Percentiles rank a stretch among this genome's conserved stretches.
Evolutionary conservation across 2,329 filamentous ascomycete genomes (phyloP).

Genomic region (Metarhizium humberi): DNA sequence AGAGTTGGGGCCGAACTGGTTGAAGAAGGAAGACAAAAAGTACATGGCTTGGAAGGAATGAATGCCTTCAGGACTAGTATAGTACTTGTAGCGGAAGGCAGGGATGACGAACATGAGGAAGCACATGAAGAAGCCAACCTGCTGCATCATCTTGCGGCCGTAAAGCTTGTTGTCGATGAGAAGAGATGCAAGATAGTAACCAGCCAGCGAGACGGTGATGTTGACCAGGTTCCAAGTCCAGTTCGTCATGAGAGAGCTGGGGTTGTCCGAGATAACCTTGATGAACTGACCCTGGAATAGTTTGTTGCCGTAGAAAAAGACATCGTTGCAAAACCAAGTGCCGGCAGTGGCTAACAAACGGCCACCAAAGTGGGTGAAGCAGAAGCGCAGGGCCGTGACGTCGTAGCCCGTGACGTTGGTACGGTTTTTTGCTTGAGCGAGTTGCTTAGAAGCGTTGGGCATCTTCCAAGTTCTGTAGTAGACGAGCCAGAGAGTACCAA

Average conservation of each 20-base stretch:
- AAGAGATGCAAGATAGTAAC: constrained; percentile 85
- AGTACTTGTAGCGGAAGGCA: constrained; percentile 81
- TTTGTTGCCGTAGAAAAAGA: constrained; percentile 99
- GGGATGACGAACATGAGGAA: constrained; percentile 92
- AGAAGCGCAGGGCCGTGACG: constrained; percentile 67
- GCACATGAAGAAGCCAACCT: constrained; percentile 83
- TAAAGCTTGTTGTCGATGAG: constrained; percentile 95
- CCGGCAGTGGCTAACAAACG: constrained; percentile 80
- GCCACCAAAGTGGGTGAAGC: constrained; percentile 74
- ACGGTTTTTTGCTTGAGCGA: constrained; percentile 77
- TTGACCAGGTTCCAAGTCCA: constrained; percentile 95
- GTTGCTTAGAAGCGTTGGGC: constrained; percentile 76
- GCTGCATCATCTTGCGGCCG: constrained; percentile 93
- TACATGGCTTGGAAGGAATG: constrained; percentile 97
- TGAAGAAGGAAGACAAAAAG: constrained; percentile 96
- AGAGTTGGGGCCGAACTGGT: constrained; percentile 94
- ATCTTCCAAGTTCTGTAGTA: constrained; percentile 97
- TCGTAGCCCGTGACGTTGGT: constrained; percentile 87
- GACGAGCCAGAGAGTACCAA: constrained; percentile 87
- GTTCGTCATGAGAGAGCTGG: constrained; percentile 66
- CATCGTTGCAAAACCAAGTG: constrained; percentile 91
- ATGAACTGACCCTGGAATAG: constrained; percentile 93
- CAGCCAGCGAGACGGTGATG: constrained; percentile 72
- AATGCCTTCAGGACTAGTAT: constrained; percentile 60
- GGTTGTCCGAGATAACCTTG: constrained; percentile 61